Evolutionary conservation across 129 eudicot genomes (phyloP).

Genomic region (Tanacetum coccineum): DNA sequence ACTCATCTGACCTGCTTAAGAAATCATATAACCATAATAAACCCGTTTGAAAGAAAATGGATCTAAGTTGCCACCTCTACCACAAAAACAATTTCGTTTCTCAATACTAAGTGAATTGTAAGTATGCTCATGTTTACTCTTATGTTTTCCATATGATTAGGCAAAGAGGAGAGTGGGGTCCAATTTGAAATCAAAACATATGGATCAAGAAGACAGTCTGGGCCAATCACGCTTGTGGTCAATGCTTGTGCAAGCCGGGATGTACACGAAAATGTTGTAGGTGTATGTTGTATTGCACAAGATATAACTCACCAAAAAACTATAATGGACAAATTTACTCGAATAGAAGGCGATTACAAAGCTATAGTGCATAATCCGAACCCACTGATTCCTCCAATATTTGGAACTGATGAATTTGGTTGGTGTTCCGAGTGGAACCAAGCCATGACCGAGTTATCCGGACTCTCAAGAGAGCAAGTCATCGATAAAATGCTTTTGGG

Average conservation of each 20-base stretch:
- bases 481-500: conserved; percentile 91
- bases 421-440: conserved; percentile 99
- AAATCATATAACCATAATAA: no score
- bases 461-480: conserved; percentile 59
- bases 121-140: neutral
- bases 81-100: no score
- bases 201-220: conserved; percentile 35
- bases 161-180: conserved; percentile 74
- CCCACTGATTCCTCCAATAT: conserved; percentile 91
- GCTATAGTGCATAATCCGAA: conserved; percentile 86
- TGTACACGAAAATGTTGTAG: conserved; percentile 62
- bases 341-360: conserved; percentile 93
- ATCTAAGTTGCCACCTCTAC: no score
- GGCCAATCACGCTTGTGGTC: conserved; percentile 73
- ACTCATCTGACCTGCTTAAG: no score
- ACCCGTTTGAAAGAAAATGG: no score
- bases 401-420: conserved; percentile 95
- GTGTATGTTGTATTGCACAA: conserved; percentile 88
- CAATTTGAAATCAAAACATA: conserved; percentile 88
- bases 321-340: conserved; percentile 89
- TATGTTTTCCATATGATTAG: conserved; percentile 30
- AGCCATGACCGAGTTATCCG: conserved; percentile 80
- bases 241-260: conserved; percentile 91
- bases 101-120: no score
- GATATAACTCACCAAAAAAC: conserved; percentile 80